Conservation (phyloP, 345 rosid species). For the Cochlearia excelsa region DNA sequence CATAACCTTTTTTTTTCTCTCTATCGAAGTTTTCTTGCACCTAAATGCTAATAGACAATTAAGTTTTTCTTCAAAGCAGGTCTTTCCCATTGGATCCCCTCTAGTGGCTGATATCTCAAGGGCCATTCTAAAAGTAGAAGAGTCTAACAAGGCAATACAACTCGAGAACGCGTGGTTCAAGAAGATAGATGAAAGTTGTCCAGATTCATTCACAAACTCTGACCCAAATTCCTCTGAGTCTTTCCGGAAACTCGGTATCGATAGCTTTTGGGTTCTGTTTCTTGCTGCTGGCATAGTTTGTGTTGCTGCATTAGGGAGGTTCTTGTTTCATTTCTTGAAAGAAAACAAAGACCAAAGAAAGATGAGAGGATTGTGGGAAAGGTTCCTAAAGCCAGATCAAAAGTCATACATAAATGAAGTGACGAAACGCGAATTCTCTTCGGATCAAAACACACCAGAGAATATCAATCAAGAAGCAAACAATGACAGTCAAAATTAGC, state of each 20-base stretch:
- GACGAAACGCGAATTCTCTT: too few relatives aligned
- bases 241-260: slow-evolving; percentile 37
- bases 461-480: too few relatives aligned
- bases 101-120: slow-evolving; percentile 46
- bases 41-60: background rate
- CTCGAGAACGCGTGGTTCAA: slow-evolving; percentile 35
- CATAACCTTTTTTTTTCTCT: too few relatives aligned
- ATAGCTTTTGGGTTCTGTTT: slow-evolving; percentile 50
- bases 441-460: too few relatives aligned
- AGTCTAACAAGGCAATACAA: slow-evolving; percentile 32
- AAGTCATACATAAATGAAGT: too few relatives aligned
- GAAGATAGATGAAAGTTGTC: slow-evolving; percentile 25
- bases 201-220: slow-evolving; percentile 25
- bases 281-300: slow-evolving; percentile 12
- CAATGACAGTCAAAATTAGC: too few relatives aligned
- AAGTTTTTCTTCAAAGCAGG: slow-evolving; percentile 22
- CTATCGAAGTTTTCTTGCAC: too few relatives aligned
- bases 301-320: too few relatives aligned
- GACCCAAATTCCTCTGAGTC: slow-evolving; percentile 24
- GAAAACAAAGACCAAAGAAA: too few relatives aligned
- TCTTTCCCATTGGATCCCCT: slow-evolving; percentile 46
- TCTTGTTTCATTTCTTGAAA: too few relatives aligned
- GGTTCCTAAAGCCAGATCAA: too few relatives aligned
- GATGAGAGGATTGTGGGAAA: too few relatives aligned
- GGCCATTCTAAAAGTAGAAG: slow-evolving; percentile 41